Evolutionary conservation across 1,284 basidiomycete species (phyloP).

Genomic region (Neonothopanus nambi): DNA sequence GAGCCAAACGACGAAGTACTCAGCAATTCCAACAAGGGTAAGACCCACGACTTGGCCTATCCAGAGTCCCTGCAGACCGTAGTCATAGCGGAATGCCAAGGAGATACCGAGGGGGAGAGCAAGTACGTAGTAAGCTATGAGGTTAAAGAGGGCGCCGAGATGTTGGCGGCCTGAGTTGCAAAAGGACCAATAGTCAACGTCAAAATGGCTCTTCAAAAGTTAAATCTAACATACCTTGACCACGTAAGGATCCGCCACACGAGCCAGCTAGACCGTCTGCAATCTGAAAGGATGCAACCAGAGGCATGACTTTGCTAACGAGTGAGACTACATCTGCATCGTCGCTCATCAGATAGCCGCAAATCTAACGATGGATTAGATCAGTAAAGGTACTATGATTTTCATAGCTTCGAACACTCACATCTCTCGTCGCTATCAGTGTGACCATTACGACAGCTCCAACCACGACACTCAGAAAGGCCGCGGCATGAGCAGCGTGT

Average conservation of each 20-base stretch:
- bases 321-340: conserved; percentile 60
- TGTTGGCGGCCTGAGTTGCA: conserved; percentile 57
- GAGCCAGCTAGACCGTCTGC: conserved; percentile 75
- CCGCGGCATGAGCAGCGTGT: conserved; percentile 61
- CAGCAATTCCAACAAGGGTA: conserved; percentile 69
- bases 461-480: conserved; percentile 60
- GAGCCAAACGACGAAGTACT: conserved; percentile 65
- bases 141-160: conserved; percentile 72
- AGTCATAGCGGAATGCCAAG: conserved; percentile 55
- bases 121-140: conserved; percentile 75
- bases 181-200: not conserved
- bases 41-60: conserved; percentile 74
- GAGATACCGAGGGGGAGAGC: conserved; percentile 72
- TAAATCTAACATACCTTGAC: conserved; percentile 48
- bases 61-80: conserved; percentile 71
- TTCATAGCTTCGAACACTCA: conserved; percentile 25
- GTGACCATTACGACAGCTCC: conserved; percentile 59
- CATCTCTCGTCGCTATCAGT: conserved; percentile 60
- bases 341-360: conserved; percentile 71
- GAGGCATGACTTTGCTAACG: conserved; percentile 73
- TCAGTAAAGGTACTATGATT: not conserved
- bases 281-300: conserved; percentile 79
- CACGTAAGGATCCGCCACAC: conserved; percentile 70
- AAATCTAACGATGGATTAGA: conserved; percentile 38
- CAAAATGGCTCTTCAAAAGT: too few species aligned